phyloP scores from a whole-genome alignment of 352 stramenopile genomes.

The Globisporangium nagaii region DNA sequence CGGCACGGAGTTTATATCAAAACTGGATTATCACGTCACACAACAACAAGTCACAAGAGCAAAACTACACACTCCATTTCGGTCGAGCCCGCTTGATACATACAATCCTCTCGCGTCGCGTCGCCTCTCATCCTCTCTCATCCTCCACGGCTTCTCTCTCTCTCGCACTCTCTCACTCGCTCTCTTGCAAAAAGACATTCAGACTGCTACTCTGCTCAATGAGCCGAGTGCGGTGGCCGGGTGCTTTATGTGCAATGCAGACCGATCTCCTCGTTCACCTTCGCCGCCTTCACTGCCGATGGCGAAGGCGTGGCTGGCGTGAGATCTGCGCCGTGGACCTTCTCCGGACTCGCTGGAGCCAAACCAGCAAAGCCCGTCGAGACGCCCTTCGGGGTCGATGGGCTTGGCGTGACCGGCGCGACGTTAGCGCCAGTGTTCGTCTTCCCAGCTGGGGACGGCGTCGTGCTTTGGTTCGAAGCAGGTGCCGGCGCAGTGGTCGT shows the following conservation, averaged over 20 bases:
- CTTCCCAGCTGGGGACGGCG: background rate
- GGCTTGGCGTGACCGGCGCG: slow-evolving; percentile 1
- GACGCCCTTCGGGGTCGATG: slow-evolving; percentile 10
- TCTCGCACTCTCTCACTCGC: too few species aligned
- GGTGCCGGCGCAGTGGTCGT: slow-evolving; percentile 1
- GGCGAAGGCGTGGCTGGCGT: slow-evolving; percentile 2
- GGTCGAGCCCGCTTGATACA: slow-evolving; percentile 2
- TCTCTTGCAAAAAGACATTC: background rate
- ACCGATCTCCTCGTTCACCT: background rate
- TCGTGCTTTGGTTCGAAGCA: slow-evolving; percentile 1
- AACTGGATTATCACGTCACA: background rate
- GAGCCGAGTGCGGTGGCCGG: background rate
- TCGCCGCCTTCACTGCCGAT: slow-evolving; percentile 8
- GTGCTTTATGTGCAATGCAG: slow-evolving; percentile 8
- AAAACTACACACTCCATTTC: slow-evolving; percentile 4
- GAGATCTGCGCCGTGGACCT: slow-evolving; percentile 13
- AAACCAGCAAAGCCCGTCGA: slow-evolving; percentile 9
- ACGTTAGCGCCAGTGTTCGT: background rate
- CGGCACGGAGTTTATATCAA: background rate
- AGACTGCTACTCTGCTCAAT: background rate
- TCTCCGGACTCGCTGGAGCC: slow-evolving; percentile 7
- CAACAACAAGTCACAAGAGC: background rate
- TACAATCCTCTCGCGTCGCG: background rate
- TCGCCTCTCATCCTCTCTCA: too few species aligned
- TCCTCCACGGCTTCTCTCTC: background rate